Base-by-base conservation (phyloP, 1,139 yeast species). In the Nakaseomyces delphensis region DNA sequence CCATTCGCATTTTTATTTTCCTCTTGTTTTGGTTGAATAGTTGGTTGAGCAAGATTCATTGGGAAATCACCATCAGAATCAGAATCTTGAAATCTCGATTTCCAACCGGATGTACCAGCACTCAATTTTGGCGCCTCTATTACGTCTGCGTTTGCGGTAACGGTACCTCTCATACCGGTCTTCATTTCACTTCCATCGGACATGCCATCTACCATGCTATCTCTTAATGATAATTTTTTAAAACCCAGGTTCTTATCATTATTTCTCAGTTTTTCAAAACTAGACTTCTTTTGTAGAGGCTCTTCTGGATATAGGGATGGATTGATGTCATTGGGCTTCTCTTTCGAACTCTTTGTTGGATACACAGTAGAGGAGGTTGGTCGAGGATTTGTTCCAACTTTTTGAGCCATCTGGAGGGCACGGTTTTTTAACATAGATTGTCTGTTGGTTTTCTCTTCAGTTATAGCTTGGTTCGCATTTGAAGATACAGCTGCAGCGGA, bases 1-100 rank as follows among this genome's bases (percentile, higher is more conserved):
- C 52, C 50, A 32, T 42, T 44, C n/a, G 50, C 37, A 46, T 47
- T 36, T 19, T 27, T 31, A 32, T 13, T 18, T 18, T 31, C 32
- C 13, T 50, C 45, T 11, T 18, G 23, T 19, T 31, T 31, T 16
- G 23, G 7, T 18, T 31, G 35, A 31, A 23, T 15, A 4, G 37
- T 13, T n/a, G 27, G 8, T 28, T 32, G 23, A 19, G 1, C 47
- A 49, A 41, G 47, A 48, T 38, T 43, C 48, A 50, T 52, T 18
- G 49, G 57, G 38, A 45, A 45, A 30, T 69, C 74, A 4, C 63
- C 62, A 38, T 76, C 81, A 6, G 82, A 76, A 55, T 76, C 80
- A 7, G 83, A 76, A 55, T 78, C 83, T 5, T 65, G 66, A 46
- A 76, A 71, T 50, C 83, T 66, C 1, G 84, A 77, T 21, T 46